Percentiles rank a stretch among this genome's conserved stretches.
These are phyloP conservation scores for Kodamaea neixiangensis DNA, from an alignment of 805 yeast species.

Conservation along the genomic window DNA sequence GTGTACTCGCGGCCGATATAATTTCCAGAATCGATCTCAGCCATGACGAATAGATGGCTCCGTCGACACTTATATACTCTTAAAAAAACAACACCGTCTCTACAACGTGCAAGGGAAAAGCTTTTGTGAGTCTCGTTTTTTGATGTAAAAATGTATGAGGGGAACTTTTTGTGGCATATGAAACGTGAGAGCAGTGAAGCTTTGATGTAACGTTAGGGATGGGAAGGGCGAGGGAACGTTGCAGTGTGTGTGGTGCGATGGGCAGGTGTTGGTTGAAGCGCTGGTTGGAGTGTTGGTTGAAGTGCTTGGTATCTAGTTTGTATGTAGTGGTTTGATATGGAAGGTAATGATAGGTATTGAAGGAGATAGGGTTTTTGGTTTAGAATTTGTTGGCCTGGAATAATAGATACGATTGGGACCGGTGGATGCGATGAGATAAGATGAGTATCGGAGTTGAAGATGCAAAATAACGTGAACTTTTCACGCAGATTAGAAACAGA, in stretches of 20 bases:
- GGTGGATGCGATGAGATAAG: too few species aligned
- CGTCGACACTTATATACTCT: background rate
- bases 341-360: too few species aligned
- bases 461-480: too few species aligned
- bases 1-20: background rate
- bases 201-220: background rate
- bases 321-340: too few species aligned
- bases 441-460: too few species aligned
- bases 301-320: too few species aligned
- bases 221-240: background rate
- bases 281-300: too few species aligned
- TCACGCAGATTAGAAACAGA: too few species aligned
- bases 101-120: background rate
- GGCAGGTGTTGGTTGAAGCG: too few species aligned
- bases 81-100: background rate
- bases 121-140: background rate
- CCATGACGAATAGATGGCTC: background rate
- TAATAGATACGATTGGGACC: too few species aligned
- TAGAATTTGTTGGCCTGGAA: too few species aligned
- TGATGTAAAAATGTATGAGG: background rate
- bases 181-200: background rate
- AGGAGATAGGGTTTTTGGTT: too few species aligned
- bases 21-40: slow-evolving; percentile 4
- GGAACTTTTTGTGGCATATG: background rate
- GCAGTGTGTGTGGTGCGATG: background rate